Percentiles rank a stretch among this genome's conserved stretches.
Conservation (phyloP, 108 stramenopile species). For the Skeletonema potamos region DNA sequence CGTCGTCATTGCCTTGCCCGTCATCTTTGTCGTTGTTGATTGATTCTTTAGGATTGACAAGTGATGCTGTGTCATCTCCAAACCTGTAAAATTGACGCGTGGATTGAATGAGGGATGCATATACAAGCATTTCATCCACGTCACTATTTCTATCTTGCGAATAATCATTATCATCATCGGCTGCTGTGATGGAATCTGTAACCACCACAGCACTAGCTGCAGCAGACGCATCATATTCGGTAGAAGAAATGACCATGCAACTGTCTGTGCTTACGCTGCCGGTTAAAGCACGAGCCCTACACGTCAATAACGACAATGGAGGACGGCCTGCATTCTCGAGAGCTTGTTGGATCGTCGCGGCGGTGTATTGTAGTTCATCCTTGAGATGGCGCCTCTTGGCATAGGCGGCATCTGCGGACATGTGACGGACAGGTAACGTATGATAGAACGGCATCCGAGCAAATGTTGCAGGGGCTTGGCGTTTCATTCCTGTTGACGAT, state of each 20-base stretch:
- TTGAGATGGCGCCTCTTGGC: background rate
- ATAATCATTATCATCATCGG: background rate
- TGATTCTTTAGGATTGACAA: background rate
- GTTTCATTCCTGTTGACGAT: slow-evolving; percentile 1
- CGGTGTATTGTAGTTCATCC: slow-evolving; percentile 29
- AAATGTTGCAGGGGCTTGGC: background rate
- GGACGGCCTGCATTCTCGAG: slow-evolving; percentile 17
- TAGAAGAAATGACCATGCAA: slow-evolving; percentile 16
- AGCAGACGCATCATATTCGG: slow-evolving; percentile 4
- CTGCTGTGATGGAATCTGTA: background rate
- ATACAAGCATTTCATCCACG: background rate
- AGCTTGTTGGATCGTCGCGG: slow-evolving; percentile 11
- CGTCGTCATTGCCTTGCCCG: slow-evolving; percentile 9
- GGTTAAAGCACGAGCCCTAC: slow-evolving; percentile 14
- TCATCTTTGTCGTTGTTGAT: background rate
- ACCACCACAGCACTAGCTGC: background rate
- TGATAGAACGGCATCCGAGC: background rate
- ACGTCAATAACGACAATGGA: background rate
- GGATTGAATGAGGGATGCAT: slow-evolving; percentile 6
- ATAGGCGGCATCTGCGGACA: background rate
- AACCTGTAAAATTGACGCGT: slow-evolving; percentile 11
- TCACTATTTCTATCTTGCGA: background rate
- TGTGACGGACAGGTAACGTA: background rate
- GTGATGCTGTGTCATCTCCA: background rate
- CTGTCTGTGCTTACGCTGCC: slow-evolving; percentile 14